These are phyloP conservation scores for Podochytrium sp. DNA, from an alignment of 192 early-diverging fungal genomes.

Conservation along the genomic window DNA sequence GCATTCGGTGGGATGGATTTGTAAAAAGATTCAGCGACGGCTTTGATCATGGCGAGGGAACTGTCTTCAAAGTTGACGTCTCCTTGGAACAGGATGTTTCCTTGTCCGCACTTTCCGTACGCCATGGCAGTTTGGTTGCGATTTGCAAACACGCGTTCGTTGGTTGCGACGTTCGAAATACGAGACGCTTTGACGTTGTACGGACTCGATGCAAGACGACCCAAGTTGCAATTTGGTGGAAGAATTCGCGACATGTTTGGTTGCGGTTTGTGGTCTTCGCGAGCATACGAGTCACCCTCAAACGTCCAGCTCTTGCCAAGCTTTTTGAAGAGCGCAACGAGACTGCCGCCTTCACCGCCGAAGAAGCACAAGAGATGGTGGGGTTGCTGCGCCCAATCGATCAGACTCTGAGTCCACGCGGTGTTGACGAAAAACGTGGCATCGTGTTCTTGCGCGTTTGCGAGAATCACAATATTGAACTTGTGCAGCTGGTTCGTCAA, in stretches of 20 bases:
- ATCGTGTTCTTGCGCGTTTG: not conserved
- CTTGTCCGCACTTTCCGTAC: not conserved
- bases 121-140: not conserved
- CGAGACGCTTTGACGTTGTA: not conserved
- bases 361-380: not conserved
- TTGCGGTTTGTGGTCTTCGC: not conserved
- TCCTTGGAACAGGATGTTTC: not conserved
- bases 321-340: not conserved
- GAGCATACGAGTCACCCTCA: not conserved
- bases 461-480: not conserved
- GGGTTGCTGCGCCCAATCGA: not conserved
- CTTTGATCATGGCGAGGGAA: not conserved
- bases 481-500: not conserved
- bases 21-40: not conserved
- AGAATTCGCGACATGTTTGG: not conserved
- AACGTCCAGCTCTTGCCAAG: not conserved
- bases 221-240: not conserved
- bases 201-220: not conserved
- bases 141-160: not conserved
- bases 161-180: not conserved
- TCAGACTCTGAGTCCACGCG: not conserved
- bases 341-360: not conserved
- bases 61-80: not conserved
- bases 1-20: not conserved
- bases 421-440: not conserved